phyloP scores from a whole-genome alignment of 768 basidiomycete genomes.

The Jaapia argillacea region DNA sequence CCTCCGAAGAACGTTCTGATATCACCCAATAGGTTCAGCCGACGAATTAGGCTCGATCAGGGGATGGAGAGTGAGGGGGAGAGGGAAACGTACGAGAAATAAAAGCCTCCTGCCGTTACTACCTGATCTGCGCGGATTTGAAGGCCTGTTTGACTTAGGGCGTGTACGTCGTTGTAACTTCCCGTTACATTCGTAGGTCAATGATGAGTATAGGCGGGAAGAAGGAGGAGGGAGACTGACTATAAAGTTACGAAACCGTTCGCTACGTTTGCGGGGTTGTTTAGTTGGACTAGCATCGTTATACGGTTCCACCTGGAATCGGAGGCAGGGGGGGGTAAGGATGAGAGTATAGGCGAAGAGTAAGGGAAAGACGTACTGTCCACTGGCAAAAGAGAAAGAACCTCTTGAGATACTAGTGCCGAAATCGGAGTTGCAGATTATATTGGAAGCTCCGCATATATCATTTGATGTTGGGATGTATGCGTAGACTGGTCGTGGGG shows the following conservation, averaged over 20 bases:
- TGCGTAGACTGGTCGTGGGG: constrained; percentile 50
- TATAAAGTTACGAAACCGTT: constrained; percentile 68
- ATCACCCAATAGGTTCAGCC: too few species aligned
- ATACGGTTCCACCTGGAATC: constrained; percentile 54
- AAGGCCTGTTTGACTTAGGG: constrained; percentile 47
- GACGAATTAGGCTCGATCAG: constrained; percentile 3
- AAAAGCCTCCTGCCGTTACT: constrained; percentile 57
- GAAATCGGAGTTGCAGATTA: constrained; percentile 66
- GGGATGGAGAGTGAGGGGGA: constrained; percentile 1
- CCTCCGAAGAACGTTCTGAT: constrained; percentile 81
- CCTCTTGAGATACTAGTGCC: constrained; percentile 70
- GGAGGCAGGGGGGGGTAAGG: neutral
- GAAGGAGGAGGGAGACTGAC: constrained; percentile 29
- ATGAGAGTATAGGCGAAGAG: too few species aligned
- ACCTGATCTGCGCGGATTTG: constrained; percentile 47
- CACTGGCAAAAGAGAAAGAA: constrained; percentile 48
- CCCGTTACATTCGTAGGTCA: too few species aligned
- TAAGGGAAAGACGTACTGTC: constrained; percentile 47
- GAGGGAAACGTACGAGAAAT: constrained; percentile 53
- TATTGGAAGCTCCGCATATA: constrained; percentile 42
- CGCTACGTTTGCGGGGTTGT: constrained; percentile 53
- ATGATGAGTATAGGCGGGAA: too few species aligned
- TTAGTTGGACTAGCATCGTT: constrained; percentile 70
- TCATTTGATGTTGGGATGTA: constrained; percentile 61
- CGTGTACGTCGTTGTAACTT: constrained; percentile 64